Conservation (phyloP, 2,329 filamentous ascomycete genomes). For the Neurospora crassa region DNA sequence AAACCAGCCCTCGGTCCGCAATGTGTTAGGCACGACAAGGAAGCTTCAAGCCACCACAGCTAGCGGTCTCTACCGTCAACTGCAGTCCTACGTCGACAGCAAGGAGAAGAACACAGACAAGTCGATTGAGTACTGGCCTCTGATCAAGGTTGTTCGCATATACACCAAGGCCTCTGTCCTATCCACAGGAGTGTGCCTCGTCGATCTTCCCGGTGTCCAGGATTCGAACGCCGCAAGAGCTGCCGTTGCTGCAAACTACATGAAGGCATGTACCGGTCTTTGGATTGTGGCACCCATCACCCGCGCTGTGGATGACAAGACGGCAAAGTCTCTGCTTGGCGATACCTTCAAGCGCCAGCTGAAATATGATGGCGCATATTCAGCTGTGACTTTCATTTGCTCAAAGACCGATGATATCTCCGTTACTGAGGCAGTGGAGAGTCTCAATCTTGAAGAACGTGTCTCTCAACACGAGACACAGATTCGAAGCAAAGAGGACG, state of each 20-base stretch:
- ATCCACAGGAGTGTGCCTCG: conserved; percentile 27
- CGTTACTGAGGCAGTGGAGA: conserved; percentile 18
- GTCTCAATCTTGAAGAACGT: conserved; percentile 13
- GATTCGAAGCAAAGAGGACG: conserved; percentile 3
- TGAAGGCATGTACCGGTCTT: conserved; percentile 48
- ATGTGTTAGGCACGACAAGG: conserved; percentile 37
- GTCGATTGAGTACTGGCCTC: conserved; percentile 34
- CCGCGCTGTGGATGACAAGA: conserved; percentile 50
- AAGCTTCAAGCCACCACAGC: conserved; percentile 30
- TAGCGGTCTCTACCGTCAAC: conserved; percentile 32
- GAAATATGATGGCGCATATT: conserved; percentile 46
- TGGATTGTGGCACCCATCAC: conserved; percentile 56
- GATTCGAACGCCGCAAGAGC: conserved; percentile 46
- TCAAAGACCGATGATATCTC: conserved; percentile 52
- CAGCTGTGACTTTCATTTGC: conserved; percentile 49
- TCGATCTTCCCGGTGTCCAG: conserved; percentile 48
- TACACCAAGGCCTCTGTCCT: conserved; percentile 28
- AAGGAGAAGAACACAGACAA: conserved; percentile 33
- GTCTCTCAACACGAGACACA: conserved; percentile 8
- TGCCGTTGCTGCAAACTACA: conserved; percentile 46
- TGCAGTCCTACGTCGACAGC: conserved; percentile 47
- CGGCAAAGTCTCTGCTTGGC: conserved; percentile 45
- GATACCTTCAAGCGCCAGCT: conserved; percentile 47
- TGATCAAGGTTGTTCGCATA: conserved; percentile 42
- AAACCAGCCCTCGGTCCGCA: conserved; percentile 27